A percentile compares a stretch with the other conserved stretches of the same genome.
phyloP scores from a whole-genome alignment of 352 stramenopile genomes.

The Phytophthora litchii region DNA sequence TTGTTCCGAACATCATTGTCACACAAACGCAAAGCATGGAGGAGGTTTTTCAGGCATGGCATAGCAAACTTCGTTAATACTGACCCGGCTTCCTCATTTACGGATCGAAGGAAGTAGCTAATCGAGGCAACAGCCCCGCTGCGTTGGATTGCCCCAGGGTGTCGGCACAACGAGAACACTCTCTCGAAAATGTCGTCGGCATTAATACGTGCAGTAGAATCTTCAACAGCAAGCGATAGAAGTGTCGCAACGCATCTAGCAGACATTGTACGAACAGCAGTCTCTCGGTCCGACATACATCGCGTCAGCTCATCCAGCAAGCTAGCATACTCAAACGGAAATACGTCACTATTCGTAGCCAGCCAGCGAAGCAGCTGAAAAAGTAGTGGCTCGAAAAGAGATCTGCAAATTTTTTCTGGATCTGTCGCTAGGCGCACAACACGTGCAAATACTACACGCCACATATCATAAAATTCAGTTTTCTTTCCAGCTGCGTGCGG shows the following conservation, averaged over 20 bases:
- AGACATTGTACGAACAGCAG: slow-evolving; percentile 64
- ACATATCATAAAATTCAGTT: slow-evolving; percentile 67
- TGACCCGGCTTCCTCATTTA: slow-evolving; percentile 60
- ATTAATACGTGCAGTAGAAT: slow-evolving; percentile 28
- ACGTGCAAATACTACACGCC: slow-evolving; percentile 53
- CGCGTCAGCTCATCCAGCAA: slow-evolving; percentile 64
- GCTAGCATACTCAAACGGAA: slow-evolving; percentile 70
- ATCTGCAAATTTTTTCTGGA: slow-evolving; percentile 69
- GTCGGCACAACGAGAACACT: slow-evolving; percentile 74
- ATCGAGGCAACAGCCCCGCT: slow-evolving; percentile 70
- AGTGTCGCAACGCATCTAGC: slow-evolving; percentile 62
- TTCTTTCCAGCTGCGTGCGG: slow-evolving; percentile 64
- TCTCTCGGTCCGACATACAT: slow-evolving; percentile 58
- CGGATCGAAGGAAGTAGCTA: slow-evolving; percentile 66
- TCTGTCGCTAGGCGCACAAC: slow-evolving; percentile 70
- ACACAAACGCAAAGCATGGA: slow-evolving; percentile 67
- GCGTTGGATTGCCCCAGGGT: slow-evolving; percentile 64
- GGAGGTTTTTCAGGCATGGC: slow-evolving; percentile 69
- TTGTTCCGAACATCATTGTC: slow-evolving; percentile 43
- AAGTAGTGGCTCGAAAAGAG: slow-evolving; percentile 74
- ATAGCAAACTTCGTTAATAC: slow-evolving; percentile 66
- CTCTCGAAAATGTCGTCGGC: slow-evolving; percentile 67
- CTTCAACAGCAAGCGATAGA: slow-evolving; percentile 53
- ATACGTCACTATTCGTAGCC: slow-evolving; percentile 54
- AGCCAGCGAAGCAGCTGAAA: slow-evolving; percentile 81